Evolutionary conservation across 176 grass and related monocot genomes (phyloP).

Genomic region (Rhynchospora pubera): DNA sequence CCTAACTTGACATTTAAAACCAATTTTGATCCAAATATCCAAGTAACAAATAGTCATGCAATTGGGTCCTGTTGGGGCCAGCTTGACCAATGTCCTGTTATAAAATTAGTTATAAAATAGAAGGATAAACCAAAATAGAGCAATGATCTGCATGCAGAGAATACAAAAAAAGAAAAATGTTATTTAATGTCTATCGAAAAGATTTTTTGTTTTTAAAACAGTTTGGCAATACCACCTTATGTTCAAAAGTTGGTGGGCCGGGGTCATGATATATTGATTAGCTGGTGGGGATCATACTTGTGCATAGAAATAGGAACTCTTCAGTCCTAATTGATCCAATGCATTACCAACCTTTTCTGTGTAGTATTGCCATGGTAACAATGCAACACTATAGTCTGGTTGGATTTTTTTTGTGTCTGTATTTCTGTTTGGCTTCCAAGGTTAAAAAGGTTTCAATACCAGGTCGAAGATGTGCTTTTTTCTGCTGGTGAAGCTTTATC

Average conservation of each 20-base stretch:
- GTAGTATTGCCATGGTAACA: conserved; percentile 30
- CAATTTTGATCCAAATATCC: not conserved
- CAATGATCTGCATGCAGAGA: not conserved
- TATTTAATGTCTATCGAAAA: not conserved
- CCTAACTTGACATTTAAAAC: not conserved
- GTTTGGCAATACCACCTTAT: not conserved
- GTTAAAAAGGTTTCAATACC: not conserved
- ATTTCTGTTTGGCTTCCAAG: not conserved
- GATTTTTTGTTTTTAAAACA: not conserved
- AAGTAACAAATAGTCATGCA: not conserved
- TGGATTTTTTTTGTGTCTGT: not conserved
- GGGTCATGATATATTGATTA: not conserved
- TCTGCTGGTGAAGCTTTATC: conserved; percentile 81
- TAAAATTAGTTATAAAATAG: not conserved
- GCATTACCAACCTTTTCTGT: conserved; percentile 17
- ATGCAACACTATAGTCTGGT: not conserved
- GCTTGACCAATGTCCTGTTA: not conserved
- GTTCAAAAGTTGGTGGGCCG: not conserved
- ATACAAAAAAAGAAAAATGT: not conserved
- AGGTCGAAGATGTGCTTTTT: conserved; percentile 98
- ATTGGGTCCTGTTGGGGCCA: not conserved
- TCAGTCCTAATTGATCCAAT: not conserved
- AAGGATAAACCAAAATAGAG: not conserved
- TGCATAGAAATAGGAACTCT: not conserved
- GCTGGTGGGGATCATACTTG: not conserved